Conservation (phyloP, 768 basidiomycete species). For the Amanita brunnescens region DNA sequence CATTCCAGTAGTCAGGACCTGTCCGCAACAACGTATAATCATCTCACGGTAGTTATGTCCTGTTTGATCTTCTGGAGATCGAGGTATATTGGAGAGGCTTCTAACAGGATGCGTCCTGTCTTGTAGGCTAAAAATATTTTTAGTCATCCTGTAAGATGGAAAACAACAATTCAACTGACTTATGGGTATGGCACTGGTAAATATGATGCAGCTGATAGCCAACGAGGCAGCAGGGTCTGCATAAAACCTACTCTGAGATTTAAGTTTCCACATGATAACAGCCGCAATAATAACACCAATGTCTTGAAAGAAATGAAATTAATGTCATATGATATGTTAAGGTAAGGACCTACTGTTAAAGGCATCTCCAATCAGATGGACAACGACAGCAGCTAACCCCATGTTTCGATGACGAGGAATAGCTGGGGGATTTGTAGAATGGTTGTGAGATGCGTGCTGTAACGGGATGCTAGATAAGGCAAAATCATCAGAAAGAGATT, state of each 20-base stretch:
- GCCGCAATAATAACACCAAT: slow-evolving; percentile 47
- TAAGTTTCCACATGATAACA: slow-evolving; percentile 38
- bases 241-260: slow-evolving; percentile 38
- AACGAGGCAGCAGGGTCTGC: slow-evolving; percentile 46
- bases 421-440: slow-evolving; percentile 31
- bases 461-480: background rate
- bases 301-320: slow-evolving; percentile 22
- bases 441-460: slow-evolving; percentile 43
- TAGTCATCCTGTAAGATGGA: background rate
- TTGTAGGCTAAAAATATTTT: slow-evolving; percentile 26
- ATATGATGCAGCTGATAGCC: slow-evolving; percentile 43
- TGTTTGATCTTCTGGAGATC: slow-evolving; percentile 40
- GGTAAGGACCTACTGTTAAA: slow-evolving; percentile 33
- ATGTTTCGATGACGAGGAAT: slow-evolving; percentile 29
- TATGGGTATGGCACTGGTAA: slow-evolving; percentile 42
- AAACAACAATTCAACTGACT: slow-evolving; percentile 23
- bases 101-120: slow-evolving; percentile 41
- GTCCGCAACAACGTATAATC: slow-evolving; percentile 5
- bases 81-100: slow-evolving; percentile 42
- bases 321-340: background rate
- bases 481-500: background rate
- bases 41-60: slow-evolving; percentile 34
- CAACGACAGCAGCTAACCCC: slow-evolving; percentile 38
- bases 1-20: background rate
- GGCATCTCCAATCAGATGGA: slow-evolving; percentile 46